Evolutionary conservation across 2,329 filamentous ascomycete species (phyloP).

Genomic region (Coniella vitis): DNA sequence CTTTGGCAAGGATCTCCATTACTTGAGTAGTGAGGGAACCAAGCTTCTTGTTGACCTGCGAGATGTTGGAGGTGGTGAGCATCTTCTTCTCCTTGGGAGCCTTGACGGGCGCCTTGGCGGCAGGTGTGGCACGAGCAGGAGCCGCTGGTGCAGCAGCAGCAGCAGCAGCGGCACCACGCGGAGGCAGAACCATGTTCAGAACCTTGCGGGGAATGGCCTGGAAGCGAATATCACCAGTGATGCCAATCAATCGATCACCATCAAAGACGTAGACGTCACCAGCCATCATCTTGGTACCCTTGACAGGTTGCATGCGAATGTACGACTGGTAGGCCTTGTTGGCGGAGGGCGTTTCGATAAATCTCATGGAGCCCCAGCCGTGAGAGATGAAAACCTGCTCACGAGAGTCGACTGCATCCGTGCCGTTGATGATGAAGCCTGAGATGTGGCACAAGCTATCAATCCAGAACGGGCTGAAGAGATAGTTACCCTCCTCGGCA

Average conservation of each 20-base stretch:
- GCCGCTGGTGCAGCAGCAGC: conserved; percentile 28
- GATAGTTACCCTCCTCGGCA: conserved; percentile 41
- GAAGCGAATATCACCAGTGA: conserved; percentile 55
- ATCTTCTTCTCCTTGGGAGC: conserved; percentile 32
- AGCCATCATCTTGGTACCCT: conserved; percentile 43
- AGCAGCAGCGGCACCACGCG: conserved; percentile 39
- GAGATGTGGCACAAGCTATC: conserved; percentile 53
- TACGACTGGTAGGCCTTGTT: conserved; percentile 48
- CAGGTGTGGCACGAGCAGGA: conserved; percentile 23
- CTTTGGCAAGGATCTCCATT: conserved; percentile 48
- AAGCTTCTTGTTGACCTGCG: conserved; percentile 44
- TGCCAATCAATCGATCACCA: conserved; percentile 40
- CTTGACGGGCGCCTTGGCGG: conserved; percentile 27
- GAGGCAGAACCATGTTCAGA: conserved; percentile 60
- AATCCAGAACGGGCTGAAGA: conserved; percentile 53
- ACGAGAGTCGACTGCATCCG: conserved; percentile 47
- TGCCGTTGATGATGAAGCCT: conserved; percentile 55
- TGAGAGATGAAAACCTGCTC: conserved; percentile 54
- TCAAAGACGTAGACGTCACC: conserved; percentile 51
- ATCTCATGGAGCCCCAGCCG: conserved; percentile 48
- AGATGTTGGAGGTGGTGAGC: conserved; percentile 39
- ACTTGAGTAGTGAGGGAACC: conserved; percentile 39
- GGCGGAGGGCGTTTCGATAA: conserved; percentile 38
- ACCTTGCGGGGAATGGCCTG: conserved; percentile 59
- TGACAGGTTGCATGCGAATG: conserved; percentile 50